Base-by-base conservation (phyloP, 2,329 filamentous ascomycete genomes). In the Alternaria consortialis region DNA sequence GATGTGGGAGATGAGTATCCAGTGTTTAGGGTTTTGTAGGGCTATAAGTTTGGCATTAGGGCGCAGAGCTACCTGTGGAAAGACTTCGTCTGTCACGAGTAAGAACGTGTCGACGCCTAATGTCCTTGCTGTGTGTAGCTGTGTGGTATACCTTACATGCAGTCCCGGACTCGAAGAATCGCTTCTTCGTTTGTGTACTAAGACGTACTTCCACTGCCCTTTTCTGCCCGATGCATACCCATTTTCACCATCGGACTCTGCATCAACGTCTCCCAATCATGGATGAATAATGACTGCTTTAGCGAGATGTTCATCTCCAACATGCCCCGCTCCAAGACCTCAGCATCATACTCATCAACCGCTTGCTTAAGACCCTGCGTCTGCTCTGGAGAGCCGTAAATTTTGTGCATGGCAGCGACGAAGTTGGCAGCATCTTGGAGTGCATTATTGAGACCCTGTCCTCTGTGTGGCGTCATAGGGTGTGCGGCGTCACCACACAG, bases 251-350 rank as follows among this genome's bases (percentile, higher is more conserved):
- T 73, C 2, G 68, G 71, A 59, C 70, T 73, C 55, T 63, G 57
- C 69, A 69, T 73, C 54, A 73, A 44, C 42, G 65, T 73, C 7
- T 69, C 66, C 71, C 70, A 72, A 37, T 84, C 77, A 68, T 85
- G 82, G 36, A 85, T 64, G 78, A 84, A 83, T 57, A 74, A 68
- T 25, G 39, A 23, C 11, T 40, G 39, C 17, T 40, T 40, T 9
- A 80, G 75, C 29, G 80, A 82, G 7, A 80, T 66, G 20, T 75
- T 68, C 54, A 84, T 82, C 66, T 85, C 83, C 32, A 79, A 78
- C 8, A 78, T 79, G 12, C 77, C 79, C 39, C 82, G 75, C n/a
- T 73, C 65, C 17, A 82, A 68, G 64, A 81, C 74, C 58, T 81
- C 79, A 29, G 71, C 64, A 51, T 81, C 66, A 53, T 72, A 74